Percentiles rank a stretch among this genome's conserved stretches.
phyloP scores from a whole-genome alignment of 2,329 filamentous ascomycete species.

The Dothistroma pini region DNA sequence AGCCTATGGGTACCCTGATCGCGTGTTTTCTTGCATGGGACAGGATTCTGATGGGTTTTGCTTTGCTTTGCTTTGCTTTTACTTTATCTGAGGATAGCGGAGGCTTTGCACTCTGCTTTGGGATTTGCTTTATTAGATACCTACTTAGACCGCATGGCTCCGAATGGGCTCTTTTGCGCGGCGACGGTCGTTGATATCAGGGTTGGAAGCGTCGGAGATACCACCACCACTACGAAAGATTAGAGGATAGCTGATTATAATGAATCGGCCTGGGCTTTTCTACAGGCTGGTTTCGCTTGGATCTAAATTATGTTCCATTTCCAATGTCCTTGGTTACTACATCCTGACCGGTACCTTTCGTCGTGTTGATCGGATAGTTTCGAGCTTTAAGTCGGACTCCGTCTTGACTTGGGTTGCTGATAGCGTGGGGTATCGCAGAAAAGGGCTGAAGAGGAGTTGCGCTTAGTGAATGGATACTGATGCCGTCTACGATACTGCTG shows the following conservation, averaged over 20 bases:
- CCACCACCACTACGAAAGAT: background rate
- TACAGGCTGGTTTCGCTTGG: background rate
- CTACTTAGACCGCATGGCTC: conserved; percentile 2
- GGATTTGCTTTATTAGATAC: conserved; percentile 8
- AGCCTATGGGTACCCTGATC: conserved; percentile 6
- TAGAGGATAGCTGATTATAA: conserved; percentile 4
- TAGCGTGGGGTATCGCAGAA: background rate
- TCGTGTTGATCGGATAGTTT: background rate
- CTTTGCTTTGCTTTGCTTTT: conserved; percentile 1
- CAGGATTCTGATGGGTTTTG: conserved; percentile 3
- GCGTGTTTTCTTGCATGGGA: conserved; percentile 5
- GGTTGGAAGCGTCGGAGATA: background rate
- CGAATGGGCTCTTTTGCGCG: background rate
- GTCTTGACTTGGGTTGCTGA: background rate
- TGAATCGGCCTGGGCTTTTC: background rate
- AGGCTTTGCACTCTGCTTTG: background rate
- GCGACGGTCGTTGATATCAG: conserved; percentile 4
- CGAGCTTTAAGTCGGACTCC: background rate
- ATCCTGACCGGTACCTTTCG: background rate
- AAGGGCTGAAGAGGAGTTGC: background rate
- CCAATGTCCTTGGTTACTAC: background rate
- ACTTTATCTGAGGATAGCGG: background rate
- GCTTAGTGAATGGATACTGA: background rate
- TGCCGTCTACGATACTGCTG: background rate
- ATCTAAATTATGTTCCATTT: background rate